phyloP scores from a whole-genome alignment of 2,329 filamentous ascomycete genomes.

The Pleoardoris graminearum region DNA sequence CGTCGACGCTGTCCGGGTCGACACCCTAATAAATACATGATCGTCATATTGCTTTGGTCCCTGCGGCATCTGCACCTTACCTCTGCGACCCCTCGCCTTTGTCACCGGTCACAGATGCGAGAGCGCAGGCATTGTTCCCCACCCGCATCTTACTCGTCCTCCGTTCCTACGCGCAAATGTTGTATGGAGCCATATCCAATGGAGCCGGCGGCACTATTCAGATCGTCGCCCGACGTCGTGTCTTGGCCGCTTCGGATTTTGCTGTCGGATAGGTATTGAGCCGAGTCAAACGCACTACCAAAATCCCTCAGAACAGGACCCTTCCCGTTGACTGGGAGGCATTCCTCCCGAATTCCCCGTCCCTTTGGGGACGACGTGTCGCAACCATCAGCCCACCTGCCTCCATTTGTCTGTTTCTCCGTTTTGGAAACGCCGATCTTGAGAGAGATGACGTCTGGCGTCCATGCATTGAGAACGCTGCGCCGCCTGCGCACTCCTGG shows the following conservation, averaged over 20 bases:
- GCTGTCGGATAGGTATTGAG: neutral
- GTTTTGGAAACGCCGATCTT: conserved; percentile 26
- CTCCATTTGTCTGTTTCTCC: conserved; percentile 13
- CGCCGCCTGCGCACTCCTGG: conserved; percentile 14
- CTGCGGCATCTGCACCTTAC: conserved; percentile 25
- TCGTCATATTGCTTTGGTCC: conserved; percentile 31
- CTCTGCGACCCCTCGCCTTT: conserved; percentile 8
- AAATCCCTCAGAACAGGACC: conserved; percentile 1
- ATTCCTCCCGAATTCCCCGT: conserved; percentile 17
- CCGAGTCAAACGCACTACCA: conserved; percentile 5
- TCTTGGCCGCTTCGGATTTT: conserved; percentile 5
- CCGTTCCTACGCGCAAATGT: no score
- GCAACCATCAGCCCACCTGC: conserved; percentile 22
- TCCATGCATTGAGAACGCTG: conserved; percentile 7
- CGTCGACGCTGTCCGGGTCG: conserved; percentile 13
- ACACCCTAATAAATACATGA: conserved; percentile 23
- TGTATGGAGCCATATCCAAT: no score
- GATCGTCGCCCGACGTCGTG: neutral
- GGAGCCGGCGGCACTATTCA: neutral
- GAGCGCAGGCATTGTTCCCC: conserved; percentile 1
- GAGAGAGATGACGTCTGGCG: conserved; percentile 25
- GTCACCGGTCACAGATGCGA: conserved; percentile 8
- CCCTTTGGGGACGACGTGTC: conserved; percentile 20
- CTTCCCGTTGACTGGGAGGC: conserved; percentile 14
- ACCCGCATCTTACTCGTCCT: neutral